Evolutionary conservation across 2,329 filamentous ascomycete genomes (phyloP).

Genomic region (Aspergillus eucalypticola): DNA sequence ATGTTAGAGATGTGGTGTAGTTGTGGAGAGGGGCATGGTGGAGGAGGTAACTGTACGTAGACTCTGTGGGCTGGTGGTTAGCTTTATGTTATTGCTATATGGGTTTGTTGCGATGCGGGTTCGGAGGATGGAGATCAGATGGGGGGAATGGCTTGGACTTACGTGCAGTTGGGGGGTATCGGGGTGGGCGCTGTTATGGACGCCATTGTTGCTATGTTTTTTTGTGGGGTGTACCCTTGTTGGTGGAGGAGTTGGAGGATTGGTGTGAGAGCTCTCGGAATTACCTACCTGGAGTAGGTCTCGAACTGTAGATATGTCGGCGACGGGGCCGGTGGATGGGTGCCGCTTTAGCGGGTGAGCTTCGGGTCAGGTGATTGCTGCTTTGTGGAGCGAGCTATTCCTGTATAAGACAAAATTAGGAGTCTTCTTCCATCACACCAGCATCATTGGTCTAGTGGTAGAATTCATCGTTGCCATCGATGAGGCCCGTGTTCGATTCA

Average conservation of each 20-base stretch:
- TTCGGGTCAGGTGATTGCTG: slow-evolving; percentile 7
- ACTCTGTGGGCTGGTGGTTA: slow-evolving; percentile 34
- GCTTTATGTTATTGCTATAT: slow-evolving; percentile 6
- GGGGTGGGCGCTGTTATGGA: slow-evolving; percentile 31
- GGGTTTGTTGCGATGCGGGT: not conserved
- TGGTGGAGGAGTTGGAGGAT: slow-evolving; percentile 3
- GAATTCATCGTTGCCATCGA: slow-evolving; percentile 50
- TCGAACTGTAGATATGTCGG: slow-evolving; percentile 7
- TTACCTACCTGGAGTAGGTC: not conserved
- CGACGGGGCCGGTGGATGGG: not conserved
- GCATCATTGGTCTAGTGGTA: slow-evolving; percentile 50
- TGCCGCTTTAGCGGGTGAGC: slow-evolving; percentile 14
- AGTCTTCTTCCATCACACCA: slow-evolving; percentile 5
- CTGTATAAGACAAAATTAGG: too few relatives aligned
- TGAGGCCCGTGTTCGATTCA: slow-evolving; percentile 51
- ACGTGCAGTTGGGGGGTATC: slow-evolving; percentile 44
- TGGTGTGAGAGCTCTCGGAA: not conserved
- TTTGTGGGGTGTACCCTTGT: slow-evolving; percentile 20
- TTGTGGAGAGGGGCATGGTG: slow-evolving; percentile 15
- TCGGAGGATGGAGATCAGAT: not conserved
- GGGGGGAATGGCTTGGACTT: slow-evolving; percentile 19
- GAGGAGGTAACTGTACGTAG: slow-evolving; percentile 36
- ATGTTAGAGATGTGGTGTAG: slow-evolving; percentile 13
- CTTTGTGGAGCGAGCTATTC: not conserved
- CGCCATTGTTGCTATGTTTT: slow-evolving; percentile 40